Conservation (phyloP, 2,329 filamentous ascomycete species). For the Pseudocercospora macadamiae region DNA sequence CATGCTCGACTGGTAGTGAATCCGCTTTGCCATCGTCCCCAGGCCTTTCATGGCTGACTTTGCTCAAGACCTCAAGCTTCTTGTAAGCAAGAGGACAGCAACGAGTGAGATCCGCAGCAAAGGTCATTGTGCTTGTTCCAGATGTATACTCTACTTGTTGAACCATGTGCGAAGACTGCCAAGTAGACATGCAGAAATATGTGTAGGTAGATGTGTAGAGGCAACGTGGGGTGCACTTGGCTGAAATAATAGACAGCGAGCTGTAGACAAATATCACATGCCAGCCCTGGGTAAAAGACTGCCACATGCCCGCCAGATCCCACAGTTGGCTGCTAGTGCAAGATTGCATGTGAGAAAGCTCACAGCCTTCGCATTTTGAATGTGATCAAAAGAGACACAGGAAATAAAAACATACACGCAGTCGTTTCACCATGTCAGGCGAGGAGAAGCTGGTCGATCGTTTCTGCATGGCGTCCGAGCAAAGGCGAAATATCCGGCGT, state of each 20-base stretch:
- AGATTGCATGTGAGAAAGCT: no score
- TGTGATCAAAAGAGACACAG: not conserved
- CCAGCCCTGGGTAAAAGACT: not conserved
- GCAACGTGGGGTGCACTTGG: no score
- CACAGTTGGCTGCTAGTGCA: no score
- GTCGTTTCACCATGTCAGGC: not conserved
- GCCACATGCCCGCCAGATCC: not conserved
- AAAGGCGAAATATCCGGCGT: no score
- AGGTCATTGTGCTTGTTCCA: not conserved
- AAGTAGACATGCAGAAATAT: not conserved
- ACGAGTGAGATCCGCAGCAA: not conserved
- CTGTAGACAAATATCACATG: not conserved
- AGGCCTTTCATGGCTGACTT: not conserved
- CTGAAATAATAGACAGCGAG: no score
- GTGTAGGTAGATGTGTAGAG: no score
- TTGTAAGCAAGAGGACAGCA: not conserved
- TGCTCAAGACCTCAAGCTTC: conserved; percentile 1
- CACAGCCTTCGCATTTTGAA: no score
- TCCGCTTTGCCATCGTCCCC: not conserved
- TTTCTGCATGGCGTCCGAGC: no score
- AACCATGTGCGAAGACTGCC: no score
- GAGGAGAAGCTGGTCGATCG: not conserved
- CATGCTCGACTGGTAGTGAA: not conserved
- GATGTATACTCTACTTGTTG: not conserved
- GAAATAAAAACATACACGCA: not conserved